Percentiles rank a stretch among this genome's conserved stretches.
Evolutionary conservation across 352 stramenopile genomes (phyloP).

Genomic region (Lagenidium sp.): DNA sequence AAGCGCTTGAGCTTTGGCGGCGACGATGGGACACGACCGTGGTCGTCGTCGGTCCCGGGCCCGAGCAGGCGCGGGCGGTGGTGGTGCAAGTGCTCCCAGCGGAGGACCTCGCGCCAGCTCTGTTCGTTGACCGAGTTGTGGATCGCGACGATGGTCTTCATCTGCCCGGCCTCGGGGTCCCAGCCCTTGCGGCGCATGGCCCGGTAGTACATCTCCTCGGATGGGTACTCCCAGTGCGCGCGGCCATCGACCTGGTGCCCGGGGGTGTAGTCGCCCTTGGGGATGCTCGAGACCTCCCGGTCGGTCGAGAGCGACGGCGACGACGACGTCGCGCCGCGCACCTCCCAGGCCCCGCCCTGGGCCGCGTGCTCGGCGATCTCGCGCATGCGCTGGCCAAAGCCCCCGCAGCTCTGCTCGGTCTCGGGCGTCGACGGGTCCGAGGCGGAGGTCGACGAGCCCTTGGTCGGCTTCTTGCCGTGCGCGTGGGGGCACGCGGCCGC

Average conservation of each 20-base stretch:
- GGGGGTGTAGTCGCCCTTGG: slow-evolving; percentile 85
- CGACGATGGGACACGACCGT: slow-evolving; percentile 10
- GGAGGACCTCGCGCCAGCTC: slow-evolving; percentile 89
- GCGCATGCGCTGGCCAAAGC: slow-evolving; percentile 60
- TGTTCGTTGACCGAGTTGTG: slow-evolving; percentile 98
- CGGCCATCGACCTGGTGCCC: slow-evolving; percentile 38
- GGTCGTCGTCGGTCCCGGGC: slow-evolving; percentile 54
- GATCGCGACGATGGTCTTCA: slow-evolving; percentile 95
- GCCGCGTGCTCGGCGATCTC: slow-evolving; percentile 29
- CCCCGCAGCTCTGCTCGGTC: slow-evolving; percentile 15
- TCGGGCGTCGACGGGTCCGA: too few relatives aligned
- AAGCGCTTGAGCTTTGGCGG: slow-evolving; percentile 92
- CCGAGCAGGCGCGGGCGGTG: neutral
- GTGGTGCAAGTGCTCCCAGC: slow-evolving; percentile 79
- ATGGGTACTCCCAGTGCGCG: slow-evolving; percentile 95
- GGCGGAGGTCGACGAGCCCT: too few relatives aligned
- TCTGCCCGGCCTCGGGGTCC: slow-evolving; percentile 85
- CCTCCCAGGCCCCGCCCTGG: slow-evolving; percentile 13
- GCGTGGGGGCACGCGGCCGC: too few relatives aligned
- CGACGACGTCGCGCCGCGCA: slow-evolving; percentile 14
- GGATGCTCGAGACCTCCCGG: slow-evolving; percentile 91
- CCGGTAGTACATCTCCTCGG: slow-evolving; percentile 97
- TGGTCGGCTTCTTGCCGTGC: too few relatives aligned
- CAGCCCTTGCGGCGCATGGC: slow-evolving; percentile 96
- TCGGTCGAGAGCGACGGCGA: slow-evolving; percentile 51